Evolutionary conservation across 345 rosid genomes (phyloP).

Genomic region (Rhodomyrtus tomentosa): DNA sequence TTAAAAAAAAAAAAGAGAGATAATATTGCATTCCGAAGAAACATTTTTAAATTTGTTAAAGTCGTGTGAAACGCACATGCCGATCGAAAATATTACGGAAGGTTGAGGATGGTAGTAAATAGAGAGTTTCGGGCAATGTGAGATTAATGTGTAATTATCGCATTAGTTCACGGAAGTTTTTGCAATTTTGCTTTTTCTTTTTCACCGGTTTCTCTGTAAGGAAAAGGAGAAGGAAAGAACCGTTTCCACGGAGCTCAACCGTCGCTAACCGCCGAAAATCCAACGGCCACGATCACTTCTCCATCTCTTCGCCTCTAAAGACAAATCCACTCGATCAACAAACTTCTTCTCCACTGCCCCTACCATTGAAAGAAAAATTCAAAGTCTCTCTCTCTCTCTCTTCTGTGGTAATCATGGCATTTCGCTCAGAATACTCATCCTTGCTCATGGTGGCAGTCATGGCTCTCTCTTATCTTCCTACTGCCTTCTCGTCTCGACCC

Average conservation of each 20-base stretch:
- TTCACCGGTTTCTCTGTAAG: not conserved
- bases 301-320: not conserved
- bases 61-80: not conserved
- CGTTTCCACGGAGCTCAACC: not conserved
- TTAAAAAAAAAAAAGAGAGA: not conserved
- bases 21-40: not conserved
- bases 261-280: constrained; percentile 2
- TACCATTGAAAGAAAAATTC: not conserved
- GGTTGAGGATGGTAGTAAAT: not conserved
- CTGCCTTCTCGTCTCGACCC: not conserved
- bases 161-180: no score
- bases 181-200: not conserved
- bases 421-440: not conserved
- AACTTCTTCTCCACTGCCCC: not conserved
- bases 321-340: not conserved
- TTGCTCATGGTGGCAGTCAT: not conserved
- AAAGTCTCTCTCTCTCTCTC: not conserved
- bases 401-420: not conserved
- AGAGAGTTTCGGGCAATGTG: no score
- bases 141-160: not conserved
- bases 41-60: not conserved
- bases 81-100: not conserved
- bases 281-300: not conserved
- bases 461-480: not conserved
- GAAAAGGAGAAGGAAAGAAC: not conserved